A percentile compares a stretch with the other conserved stretches of the same genome.
phyloP scores from a whole-genome alignment of 768 basidiomycete species.

The Clavulina sp. region DNA sequence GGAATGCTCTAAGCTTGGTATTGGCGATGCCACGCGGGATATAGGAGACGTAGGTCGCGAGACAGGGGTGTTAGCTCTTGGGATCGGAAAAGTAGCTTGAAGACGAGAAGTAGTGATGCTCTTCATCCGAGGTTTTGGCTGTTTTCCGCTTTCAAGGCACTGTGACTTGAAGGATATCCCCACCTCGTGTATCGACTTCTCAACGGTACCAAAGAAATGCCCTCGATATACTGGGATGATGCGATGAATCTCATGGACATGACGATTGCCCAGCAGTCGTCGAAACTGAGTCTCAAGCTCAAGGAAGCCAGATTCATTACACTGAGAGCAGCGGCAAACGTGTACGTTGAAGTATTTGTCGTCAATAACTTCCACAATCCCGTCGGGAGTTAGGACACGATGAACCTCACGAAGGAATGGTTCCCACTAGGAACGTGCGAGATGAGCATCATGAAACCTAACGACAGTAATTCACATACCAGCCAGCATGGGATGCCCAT shows the following conservation, averaged over 20 bases:
- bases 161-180: no score
- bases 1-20: no score
- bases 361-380: constrained; percentile 47
- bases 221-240: not conserved
- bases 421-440: constrained; percentile 28
- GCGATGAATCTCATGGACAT: not conserved
- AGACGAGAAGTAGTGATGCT: no score
- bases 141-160: no score
- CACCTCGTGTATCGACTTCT: not conserved
- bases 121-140: no score
- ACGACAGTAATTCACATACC: not conserved
- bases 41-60: no score
- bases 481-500: no score
- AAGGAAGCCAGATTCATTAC: not conserved
- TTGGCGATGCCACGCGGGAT: no score
- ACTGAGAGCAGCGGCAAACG: no score
- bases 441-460: not conserved
- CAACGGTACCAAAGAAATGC: not conserved
- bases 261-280: not conserved
- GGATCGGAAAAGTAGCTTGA: no score
- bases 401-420: constrained; percentile 38
- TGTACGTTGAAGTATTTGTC: no score
- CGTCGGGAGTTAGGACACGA: constrained; percentile 42
- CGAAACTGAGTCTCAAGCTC: not conserved
- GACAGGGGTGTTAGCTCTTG: no score